Base-by-base conservation (phyloP, 2,329 filamentous ascomycete species). In the Aspergillus sp. region DNA sequence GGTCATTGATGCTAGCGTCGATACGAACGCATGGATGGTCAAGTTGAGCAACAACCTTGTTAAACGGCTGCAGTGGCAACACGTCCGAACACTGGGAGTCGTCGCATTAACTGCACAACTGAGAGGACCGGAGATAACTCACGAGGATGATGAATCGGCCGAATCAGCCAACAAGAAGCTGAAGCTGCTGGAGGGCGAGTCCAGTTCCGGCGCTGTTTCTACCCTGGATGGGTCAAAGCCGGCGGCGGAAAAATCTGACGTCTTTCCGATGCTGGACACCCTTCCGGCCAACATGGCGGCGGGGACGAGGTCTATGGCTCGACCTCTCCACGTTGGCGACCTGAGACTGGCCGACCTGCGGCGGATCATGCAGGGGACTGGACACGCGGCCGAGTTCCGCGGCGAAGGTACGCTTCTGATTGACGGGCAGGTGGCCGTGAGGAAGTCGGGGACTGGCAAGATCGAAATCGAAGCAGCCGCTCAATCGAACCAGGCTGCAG, bases 21-120 rank as follows among this genome's bases (percentile, higher is more conserved):
- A 98, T 55, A 96, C 89, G 4, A 95, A 96, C 55, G 88, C 91
- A 3, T 98, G 93, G 91, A 80, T 84, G 15, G 83, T 98, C 39
- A 93, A 88, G 59, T 72, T 98, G 12, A 86, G 85, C 30, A 84
- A 89, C 45, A 68, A 75, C 27, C 75, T 98, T 13, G 82, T 93
- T 37, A 85, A 85, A 60, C 82, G 82, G 46, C 71, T 98, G 38
- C 85, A 84, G 52, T 96, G 91, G 91, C 91, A 96, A 63, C 88
- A 85, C 37, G 86, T 96, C 15, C 80, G 86, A 35, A 86, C 83
- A 2, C 68, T 96, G 5, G 83, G 86, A 24, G 85, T 98, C 36
- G 89, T 94, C 11, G 93, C 89, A n/a, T 71, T 98, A 34, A 93
- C 86, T 2, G 91, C 86, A 7, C 69, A 72, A 26, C 58, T 84